phyloP scores from a whole-genome alignment of 2,329 filamentous ascomycete species.

The Podosphaera leucotricha region DNA sequence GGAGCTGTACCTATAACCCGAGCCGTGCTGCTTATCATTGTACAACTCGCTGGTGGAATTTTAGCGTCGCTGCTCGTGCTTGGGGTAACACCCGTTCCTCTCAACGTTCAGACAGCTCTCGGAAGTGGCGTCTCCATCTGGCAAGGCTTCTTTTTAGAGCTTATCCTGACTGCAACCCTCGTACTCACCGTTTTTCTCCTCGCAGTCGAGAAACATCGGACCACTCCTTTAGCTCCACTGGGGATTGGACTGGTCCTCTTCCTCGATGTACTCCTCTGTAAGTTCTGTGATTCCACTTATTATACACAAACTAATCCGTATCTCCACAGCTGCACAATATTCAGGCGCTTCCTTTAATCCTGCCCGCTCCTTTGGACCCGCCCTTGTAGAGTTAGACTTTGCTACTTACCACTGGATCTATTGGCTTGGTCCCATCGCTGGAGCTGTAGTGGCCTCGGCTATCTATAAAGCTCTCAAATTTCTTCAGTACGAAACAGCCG shows the following conservation, averaged over 20 bases:
- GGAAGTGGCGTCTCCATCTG: constrained; percentile 9
- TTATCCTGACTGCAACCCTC: constrained; percentile 22
- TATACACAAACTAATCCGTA: too few species aligned
- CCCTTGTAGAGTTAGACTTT: constrained; percentile 20
- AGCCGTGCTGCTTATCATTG: constrained; percentile 11
- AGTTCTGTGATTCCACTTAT: too few species aligned
- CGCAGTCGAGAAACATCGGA: constrained; percentile 19
- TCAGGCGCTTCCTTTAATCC: constrained; percentile 25
- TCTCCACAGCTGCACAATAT: constrained; percentile 20
- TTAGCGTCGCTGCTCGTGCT: constrained; percentile 19
- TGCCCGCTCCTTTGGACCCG: constrained; percentile 23
- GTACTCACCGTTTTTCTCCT: constrained; percentile 26
- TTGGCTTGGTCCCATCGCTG: constrained; percentile 17
- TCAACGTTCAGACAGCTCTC: constrained; percentile 4
- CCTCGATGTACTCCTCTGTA: constrained; percentile 13
- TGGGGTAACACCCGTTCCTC: constrained; percentile 5
- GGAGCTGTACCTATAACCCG: constrained; percentile 13
- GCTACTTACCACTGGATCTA: constrained; percentile 25
- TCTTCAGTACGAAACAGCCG: neutral
- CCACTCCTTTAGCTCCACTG: constrained; percentile 24
- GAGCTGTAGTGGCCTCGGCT: neutral
- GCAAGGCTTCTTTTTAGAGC: constrained; percentile 24
- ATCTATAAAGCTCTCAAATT: constrained; percentile 1
- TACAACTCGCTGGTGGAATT: constrained; percentile 15
- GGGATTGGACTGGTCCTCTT: constrained; percentile 24